Percentiles rank a stretch among this genome's conserved stretches.
Evolutionary conservation across 257 asterid species (phyloP).

Genomic region (Ocimum tenuiflorum): DNA sequence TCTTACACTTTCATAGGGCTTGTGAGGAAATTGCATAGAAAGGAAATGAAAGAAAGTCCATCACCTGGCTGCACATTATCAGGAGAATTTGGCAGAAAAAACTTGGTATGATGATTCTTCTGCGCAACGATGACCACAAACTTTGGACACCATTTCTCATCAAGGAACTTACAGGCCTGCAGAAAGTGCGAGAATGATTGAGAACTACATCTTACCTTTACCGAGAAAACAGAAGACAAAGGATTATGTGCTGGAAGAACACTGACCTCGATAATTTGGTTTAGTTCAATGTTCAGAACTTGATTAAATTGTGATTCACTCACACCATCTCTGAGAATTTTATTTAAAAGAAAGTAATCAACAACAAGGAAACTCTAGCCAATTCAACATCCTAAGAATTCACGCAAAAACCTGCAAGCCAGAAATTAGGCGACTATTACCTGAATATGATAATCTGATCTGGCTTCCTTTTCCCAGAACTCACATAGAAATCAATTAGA

Average conservation of each 20-base stretch:
- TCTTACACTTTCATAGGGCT: not conserved
- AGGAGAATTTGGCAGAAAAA: slow-evolving; percentile 70
- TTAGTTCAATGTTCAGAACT: slow-evolving; percentile 70
- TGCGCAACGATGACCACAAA: slow-evolving; percentile 80
- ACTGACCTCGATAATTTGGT: slow-evolving; percentile 70
- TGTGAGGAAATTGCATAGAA: not conserved
- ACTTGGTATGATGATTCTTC: slow-evolving; percentile 88
- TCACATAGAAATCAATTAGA: slow-evolving; percentile 59
- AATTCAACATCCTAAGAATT: too few relatives aligned
- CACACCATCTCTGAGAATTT: slow-evolving; percentile 68
- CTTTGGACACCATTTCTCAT: slow-evolving; percentile 74
- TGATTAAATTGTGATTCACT: slow-evolving; percentile 88
- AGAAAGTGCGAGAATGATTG: not conserved
- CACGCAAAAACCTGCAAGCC: not conserved
- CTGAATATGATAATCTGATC: slow-evolving; percentile 82
- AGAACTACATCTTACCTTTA: not conserved
- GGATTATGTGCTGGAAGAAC: not conserved
- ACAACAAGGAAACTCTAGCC: too few relatives aligned
- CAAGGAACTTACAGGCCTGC: slow-evolving; percentile 81
- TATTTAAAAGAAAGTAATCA: not conserved
- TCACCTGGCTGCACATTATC: slow-evolving; percentile 90
- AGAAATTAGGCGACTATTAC: slow-evolving; percentile 22
- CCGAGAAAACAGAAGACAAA: not conserved
- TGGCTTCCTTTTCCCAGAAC: slow-evolving; percentile 75
- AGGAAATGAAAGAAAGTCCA: not conserved